These are phyloP conservation scores for Kwoniella sp. DNA, from an alignment of 768 basidiomycete genomes.

Conservation along the genomic window DNA sequence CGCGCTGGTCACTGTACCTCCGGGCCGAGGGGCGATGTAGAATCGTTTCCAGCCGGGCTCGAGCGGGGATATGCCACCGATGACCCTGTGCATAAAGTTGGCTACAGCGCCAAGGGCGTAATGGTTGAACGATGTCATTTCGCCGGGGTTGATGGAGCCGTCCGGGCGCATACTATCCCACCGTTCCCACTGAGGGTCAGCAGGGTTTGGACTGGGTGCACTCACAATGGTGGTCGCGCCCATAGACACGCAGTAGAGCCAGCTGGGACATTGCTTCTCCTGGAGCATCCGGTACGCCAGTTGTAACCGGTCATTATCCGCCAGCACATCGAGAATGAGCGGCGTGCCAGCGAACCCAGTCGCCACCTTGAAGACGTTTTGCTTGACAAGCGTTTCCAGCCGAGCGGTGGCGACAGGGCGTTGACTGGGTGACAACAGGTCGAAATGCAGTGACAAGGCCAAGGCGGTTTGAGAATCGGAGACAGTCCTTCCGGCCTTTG, in stretches of 20 bases:
- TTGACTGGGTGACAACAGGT: conserved; percentile 17
- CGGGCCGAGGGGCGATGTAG: conserved; percentile 32
- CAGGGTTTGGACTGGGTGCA: not conserved
- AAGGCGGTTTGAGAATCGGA: conserved; percentile 42
- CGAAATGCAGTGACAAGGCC: conserved; percentile 37
- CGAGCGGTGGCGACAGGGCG: conserved; percentile 15
- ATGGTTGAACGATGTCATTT: conserved; percentile 47
- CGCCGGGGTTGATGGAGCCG: conserved; percentile 41
- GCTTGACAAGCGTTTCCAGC: conserved; percentile 17
- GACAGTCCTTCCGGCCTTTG: conserved; percentile 29
- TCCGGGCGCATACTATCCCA: conserved; percentile 42
- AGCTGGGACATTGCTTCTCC: conserved; percentile 28
- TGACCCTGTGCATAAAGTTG: conserved; percentile 28
- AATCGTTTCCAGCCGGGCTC: conserved; percentile 34
- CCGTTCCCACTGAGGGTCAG: conserved; percentile 34
- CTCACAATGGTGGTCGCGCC: conserved; percentile 35
- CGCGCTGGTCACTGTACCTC: conserved; percentile 37
- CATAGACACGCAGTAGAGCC: conserved; percentile 33
- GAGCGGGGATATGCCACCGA: conserved; percentile 33
- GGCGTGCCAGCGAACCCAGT: conserved; percentile 49
- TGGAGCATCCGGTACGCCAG: conserved; percentile 45
- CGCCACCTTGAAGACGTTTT: conserved; percentile 28
- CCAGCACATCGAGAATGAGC: conserved; percentile 33
- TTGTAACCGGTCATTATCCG: conserved; percentile 21
- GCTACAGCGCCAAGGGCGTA: conserved; percentile 42